Base-by-base conservation (phyloP, 2,329 filamentous ascomycete species). In the Talaromyces sp. region DNA sequence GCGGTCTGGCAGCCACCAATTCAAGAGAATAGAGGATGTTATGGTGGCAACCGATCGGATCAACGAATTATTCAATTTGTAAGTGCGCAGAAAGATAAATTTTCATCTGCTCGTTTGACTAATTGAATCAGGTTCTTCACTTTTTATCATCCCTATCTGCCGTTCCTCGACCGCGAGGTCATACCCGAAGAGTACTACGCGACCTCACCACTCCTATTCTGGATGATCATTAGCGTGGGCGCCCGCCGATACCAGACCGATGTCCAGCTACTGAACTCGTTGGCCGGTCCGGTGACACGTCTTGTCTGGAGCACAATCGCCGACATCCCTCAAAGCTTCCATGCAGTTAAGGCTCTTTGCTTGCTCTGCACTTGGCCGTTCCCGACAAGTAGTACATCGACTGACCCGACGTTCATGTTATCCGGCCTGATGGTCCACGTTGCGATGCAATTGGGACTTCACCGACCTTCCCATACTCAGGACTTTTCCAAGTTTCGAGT, bases 361-460 rank as follows among this genome's bases (percentile, higher is more conserved):
- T 70, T 89, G 61, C 78, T 89, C 11, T 89, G 87, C 73, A 86
- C 86, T 6, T 89, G 87, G 87, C 87, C 87, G 0, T 80, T 89
- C 19, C 87, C 87, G 0, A 86, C 84, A 15, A 87, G 85, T 69
- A 86, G 85, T 57, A 89, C 87, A 0, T 87, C 85, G 7, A 85
- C 83, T 6, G 87, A 89, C 69, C 85, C 87, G 2, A 89, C 87
- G 2, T 89, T 88, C 72, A 88, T 88, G 82, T 79, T 88, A 13
- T 85, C 84, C 66, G 87, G 87, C 54, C 80, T 87, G 73, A 89
- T 89, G 87, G 85, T 89, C 77, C 86, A 89, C 72, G 82, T 89
- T 52, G 86, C 87, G n/a, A 86, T 88, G 82, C 86, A 89, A 70
- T 86, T 88, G 66, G 87, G 87, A 49, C 77, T 89, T 25, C 87